phyloP scores from a whole-genome alignment of 805 yeast species.

The Saturnispora quitensis region DNA sequence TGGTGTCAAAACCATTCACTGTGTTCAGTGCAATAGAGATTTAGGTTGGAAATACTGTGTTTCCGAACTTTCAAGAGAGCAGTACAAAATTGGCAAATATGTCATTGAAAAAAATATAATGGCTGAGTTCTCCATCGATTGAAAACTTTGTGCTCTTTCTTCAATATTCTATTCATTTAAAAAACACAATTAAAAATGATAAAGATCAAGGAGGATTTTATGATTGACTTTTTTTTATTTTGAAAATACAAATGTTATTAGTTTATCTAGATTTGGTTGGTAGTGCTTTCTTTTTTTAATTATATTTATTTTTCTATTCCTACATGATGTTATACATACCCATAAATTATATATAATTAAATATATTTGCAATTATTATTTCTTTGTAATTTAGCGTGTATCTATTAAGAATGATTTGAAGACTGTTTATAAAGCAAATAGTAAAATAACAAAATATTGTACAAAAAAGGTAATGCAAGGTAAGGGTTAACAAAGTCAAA shows the following conservation, averaged over 20 bases:
- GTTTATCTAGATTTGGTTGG: background rate
- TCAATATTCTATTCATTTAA: background rate
- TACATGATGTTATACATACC: background rate
- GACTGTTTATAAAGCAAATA: background rate
- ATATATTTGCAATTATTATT: background rate
- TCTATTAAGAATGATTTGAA: background rate
- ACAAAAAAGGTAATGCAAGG: background rate
- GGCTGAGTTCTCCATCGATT: conserved; percentile 4
- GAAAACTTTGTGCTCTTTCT: background rate
- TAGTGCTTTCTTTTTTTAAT: background rate
- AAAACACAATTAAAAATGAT: background rate
- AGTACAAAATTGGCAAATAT: conserved; percentile 27
- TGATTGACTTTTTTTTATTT: background rate
- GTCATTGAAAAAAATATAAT: conserved; percentile 24
- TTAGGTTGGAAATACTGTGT: conserved; percentile 30
- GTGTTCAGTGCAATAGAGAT: conserved; percentile 24
- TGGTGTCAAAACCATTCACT: conserved; percentile 22
- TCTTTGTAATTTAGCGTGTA: background rate
- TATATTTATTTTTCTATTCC: background rate
- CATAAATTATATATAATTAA: background rate
- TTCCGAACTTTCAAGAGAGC: conserved; percentile 23
- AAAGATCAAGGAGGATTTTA: background rate
- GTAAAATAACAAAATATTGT: too few species aligned
- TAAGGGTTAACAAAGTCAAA: background rate
- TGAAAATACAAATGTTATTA: background rate